These are phyloP conservation scores for Sclerotinia nivalis DNA, from an alignment of 2,329 filamentous ascomycete genomes.

Conservation along the genomic window DNA sequence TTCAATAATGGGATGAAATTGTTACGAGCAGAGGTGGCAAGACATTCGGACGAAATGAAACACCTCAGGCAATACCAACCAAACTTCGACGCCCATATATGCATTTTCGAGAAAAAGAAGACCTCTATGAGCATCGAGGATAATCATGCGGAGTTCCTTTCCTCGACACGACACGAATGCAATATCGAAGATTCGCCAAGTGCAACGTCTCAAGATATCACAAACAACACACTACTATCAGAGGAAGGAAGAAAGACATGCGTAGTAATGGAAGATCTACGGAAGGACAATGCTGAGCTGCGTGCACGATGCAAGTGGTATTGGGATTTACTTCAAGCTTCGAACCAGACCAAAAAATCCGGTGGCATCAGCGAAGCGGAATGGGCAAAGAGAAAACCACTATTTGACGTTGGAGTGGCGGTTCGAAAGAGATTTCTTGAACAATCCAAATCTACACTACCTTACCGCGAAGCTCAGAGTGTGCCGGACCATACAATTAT, in stretches of 20 bases:
- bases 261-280: neutral
- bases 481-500: neutral
- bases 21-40: neutral
- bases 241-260: neutral
- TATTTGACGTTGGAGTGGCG: neutral
- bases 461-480: neutral
- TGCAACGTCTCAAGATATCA: neutral
- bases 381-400: neutral
- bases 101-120: neutral
- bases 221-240: neutral
- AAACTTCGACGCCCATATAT: neutral
- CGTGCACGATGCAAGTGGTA: neutral
- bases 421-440: constrained; percentile 1
- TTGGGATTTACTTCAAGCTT: neutral
- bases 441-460: neutral
- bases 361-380: neutral
- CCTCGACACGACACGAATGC: neutral
- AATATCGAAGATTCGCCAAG: neutral
- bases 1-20: neutral
- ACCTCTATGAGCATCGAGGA: neutral
- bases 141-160: neutral
- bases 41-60: neutral
- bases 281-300: neutral
- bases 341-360: neutral
- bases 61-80: neutral